Conservation (phyloP, 2,329 filamentous ascomycete genomes). For the Lachnellula willkommii region DNA sequence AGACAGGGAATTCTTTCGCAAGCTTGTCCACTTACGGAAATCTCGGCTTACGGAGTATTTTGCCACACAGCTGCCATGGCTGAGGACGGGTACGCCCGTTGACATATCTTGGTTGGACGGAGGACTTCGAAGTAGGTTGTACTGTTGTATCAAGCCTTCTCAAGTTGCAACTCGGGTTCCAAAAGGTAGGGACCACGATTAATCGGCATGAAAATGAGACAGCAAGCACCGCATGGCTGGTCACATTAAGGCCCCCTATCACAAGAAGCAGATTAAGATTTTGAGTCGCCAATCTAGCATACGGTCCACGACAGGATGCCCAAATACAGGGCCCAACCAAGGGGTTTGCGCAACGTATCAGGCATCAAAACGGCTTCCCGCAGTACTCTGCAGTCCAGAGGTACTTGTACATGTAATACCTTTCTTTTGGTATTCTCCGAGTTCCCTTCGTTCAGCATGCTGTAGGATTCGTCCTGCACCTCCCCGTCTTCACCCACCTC, state of each 20-base stretch:
- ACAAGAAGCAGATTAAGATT: not conserved
- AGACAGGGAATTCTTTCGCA: constrained; percentile 1
- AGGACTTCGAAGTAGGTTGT: no score
- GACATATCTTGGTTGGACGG: not conserved
- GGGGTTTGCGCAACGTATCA: not conserved
- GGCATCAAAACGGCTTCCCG: not conserved
- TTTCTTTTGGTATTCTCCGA: not conserved
- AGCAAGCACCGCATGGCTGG: no score
- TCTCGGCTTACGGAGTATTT: not conserved
- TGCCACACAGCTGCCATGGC: not conserved
- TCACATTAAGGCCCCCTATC: no score
- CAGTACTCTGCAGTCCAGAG: not conserved
- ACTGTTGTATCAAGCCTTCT: not conserved
- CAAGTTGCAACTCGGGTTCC: no score
- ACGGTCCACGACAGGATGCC: not conserved
- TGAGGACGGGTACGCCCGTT: not conserved
- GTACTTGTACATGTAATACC: not conserved
- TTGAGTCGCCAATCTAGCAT: constrained; percentile 2
- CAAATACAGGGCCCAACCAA: not conserved
- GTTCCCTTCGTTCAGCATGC: not conserved
- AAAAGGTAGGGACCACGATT: no score
- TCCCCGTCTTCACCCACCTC: constrained; percentile 8
- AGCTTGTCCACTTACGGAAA: not conserved
- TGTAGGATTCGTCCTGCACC: constrained; percentile 8
- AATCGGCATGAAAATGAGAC: no score